Base-by-base conservation (phyloP, 106 monocot species). In the Dioscorea zingiberensis region DNA sequence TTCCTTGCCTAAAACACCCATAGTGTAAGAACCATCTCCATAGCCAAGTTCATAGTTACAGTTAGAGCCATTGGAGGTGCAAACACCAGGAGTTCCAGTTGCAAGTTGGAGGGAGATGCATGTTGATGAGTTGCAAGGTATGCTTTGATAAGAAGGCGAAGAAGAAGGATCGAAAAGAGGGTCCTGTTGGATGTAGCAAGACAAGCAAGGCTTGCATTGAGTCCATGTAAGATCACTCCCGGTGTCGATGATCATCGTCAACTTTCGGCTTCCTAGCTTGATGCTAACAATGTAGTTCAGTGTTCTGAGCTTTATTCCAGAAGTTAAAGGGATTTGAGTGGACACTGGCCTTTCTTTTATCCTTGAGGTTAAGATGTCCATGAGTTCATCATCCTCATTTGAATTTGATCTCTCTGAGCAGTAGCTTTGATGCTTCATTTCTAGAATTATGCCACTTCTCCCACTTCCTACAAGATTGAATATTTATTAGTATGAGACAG, bases 201-300 rank as follows among this genome's bases (percentile, higher is more conserved):
- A 71, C 6, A 18, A 1, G 77, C 93, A 93, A 22, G 93, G 93
- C 60, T 61, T 79, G 84, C 92, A 93, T 70, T 93, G 92, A 21
- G 87, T 75, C 92, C 92, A 93, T 6, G 87, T 83, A 47, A 93
- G 92, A 51, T 93, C 92, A 63, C 92, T 93, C 0, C 87, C 92
- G 1, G 93, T 93, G 77, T 93, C 93, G 10, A 88, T 80, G 28
- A 93, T 93, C 46, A 88, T 77, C 3, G 80, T 80, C 25, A 62
- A 68, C 47, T 77, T 63, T 21, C 48, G 65, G 48, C 67, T 64
- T 7, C 80, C 82, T 17, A 94, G 25, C 12, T 73, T 71, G 26
- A 94, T 45, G 21, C 76, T 66, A 13, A 91, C 75, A 5, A 94
- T 57, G 73, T 94, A 94, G 71, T 94, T 94, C 2, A 94, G 70